These are phyloP conservation scores for Ophiostoma triangulosporum DNA, from an alignment of 2,329 filamentous ascomycete genomes.

Conservation along the genomic window DNA sequence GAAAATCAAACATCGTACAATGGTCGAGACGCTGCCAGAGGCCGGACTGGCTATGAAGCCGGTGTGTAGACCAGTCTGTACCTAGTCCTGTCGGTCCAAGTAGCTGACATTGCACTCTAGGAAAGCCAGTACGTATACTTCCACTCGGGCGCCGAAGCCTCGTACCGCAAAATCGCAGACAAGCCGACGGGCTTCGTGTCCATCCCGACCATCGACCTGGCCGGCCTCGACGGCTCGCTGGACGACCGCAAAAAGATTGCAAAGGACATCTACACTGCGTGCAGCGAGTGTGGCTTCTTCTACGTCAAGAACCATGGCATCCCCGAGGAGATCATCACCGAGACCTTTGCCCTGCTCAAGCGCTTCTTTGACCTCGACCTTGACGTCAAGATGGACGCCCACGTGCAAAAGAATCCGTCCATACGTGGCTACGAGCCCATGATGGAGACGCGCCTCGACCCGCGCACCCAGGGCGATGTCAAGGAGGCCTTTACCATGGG, in stretches of 20 bases:
- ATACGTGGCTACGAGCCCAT: constrained; percentile 24
- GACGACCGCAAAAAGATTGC: not conserved
- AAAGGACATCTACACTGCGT: not conserved
- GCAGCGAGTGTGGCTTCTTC: constrained; percentile 9
- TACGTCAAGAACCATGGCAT: constrained; percentile 14
- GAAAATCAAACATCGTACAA: not conserved
- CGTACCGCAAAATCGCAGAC: constrained; percentile 19
- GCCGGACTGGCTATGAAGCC: not conserved
- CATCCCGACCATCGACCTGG: not conserved
- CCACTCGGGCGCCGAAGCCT: constrained; percentile 20
- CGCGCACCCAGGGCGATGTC: constrained; percentile 17
- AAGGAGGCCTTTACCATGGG: constrained; percentile 21
- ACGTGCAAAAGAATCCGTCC: constrained; percentile 23
- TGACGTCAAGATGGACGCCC: constrained; percentile 17
- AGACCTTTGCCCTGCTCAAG: constrained; percentile 5
- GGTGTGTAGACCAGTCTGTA: not conserved
- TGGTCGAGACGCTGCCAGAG: not conserved
- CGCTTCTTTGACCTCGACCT: constrained; percentile 11
- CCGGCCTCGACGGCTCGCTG: not conserved
- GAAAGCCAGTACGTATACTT: constrained; percentile 20
- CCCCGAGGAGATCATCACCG: constrained; percentile 3
- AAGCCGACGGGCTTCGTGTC: constrained; percentile 18
- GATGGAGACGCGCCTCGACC: constrained; percentile 21
- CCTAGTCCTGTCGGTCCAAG: not conserved
- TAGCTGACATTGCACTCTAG: not conserved